Evolutionary conservation across 495 filamentous ascomycete genomes (phyloP), one percentile per base, ranked within the genome.

Genomic region (Diplogelasinospora grovesii): DNA sequence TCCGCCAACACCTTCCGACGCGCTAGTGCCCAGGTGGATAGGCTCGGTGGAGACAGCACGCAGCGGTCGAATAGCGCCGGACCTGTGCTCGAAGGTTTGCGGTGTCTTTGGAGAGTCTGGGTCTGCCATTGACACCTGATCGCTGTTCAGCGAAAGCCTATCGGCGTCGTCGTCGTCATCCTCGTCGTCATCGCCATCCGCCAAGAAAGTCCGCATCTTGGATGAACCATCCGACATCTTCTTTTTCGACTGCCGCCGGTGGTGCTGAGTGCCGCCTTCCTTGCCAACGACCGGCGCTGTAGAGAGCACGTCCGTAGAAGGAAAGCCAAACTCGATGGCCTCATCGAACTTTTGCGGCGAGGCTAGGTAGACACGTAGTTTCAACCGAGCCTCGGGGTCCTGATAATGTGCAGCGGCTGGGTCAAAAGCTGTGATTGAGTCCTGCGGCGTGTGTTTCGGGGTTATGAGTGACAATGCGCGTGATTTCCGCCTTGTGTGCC

Each of bases 311-410:
- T 71, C 63, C 22, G 63, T 74, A 13, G 85, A 79, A 0, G 89
- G 88, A 48, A 96, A 95, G 4, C 90, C 89, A 63, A 92, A 95
- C 55, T 92, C 86, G 38, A 95, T 75, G 1, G 86, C 89, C 65
- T 96, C 89, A 53, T 97, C 92, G 44, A 96, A 95, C 56, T 94
- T 95, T 47, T 95, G 86, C 7, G 88, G 85, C 2, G 90, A 96
- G 13, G 85, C 83, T 3, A 94, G 73, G 48, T 89, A 94, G n/a
- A 88, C 80, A 3, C 87, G 81, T 9, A 96, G 65, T 56, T 90
- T 94, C 34, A 89, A 63, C 25, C 90, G 78, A 25, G 89, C 86
- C 56, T 95, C 86, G 0, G 89, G 88, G 46, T 97, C 88, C 58
- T 85, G 86, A 51, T 95, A 95, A 59, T 95, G 82, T 28, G 83